Base-by-base conservation (phyloP, 805 yeast genomes). In the Lipomyces yamanashiensis region DNA sequence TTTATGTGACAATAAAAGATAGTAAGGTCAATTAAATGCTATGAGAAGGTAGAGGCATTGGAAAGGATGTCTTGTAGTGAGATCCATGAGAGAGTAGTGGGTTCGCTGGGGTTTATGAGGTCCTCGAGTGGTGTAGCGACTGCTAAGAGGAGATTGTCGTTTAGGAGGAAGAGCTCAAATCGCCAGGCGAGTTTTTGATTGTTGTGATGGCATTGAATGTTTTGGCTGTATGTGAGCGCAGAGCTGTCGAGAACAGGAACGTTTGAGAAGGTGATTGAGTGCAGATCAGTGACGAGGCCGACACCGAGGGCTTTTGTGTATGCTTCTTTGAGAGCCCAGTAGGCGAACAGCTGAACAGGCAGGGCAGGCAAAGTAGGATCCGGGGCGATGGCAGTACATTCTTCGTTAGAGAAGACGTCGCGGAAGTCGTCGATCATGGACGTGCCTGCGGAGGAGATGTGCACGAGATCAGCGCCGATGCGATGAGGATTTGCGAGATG, bases 291-390 rank as follows among this genome's bases (percentile, higher is more conserved):
- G 58, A 77, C 77, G 13, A 85, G 73, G 0, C 96, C 96, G 17
- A 80, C 74, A 0, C 96, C 96, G 1, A 82, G 69, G 44, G 80
- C 82, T 70, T 90, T 90, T 7, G 89, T 82, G 71, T 84, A 88
- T 21, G 90, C 85, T 72, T 90, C 96, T 72, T 90, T 90, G 59
- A 90, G 73, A 0, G 96, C 88, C 96, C 96, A 90, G 41, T 82
- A 79, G 45, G 84, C 84, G 44, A 64, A 66, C 39, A 71, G 61
- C 28, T 19, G 23, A 6, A n/a, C 55, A 39, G 55, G 55, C 15
- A 19, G 45, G 7, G 51, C 49, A 7, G 48, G 43, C n/a, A 13
- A 19, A 6, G 37, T 2, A 1, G 49, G 54, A 23, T 10, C 36
- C 10, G 56, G 52, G 8, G 56, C 34, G 6, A 59, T 59, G 12